phyloP scores from a whole-genome alignment of 352 stramenopile species.

The Phytophthora ohioensis region DNA sequence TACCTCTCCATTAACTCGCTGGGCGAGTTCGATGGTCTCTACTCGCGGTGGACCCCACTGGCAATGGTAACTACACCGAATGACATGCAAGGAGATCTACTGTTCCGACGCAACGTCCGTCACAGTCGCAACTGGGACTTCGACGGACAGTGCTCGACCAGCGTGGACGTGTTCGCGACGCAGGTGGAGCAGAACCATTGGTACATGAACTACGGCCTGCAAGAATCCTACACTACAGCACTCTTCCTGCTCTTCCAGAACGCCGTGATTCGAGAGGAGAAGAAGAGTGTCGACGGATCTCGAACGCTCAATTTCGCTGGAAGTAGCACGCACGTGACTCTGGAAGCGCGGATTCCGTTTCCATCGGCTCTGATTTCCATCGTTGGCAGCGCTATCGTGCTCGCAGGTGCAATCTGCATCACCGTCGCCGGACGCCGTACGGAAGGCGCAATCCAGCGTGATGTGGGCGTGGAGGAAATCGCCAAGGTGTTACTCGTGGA shows the following conservation, averaged over 20 bases:
- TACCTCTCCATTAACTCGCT: conserved; percentile 45
- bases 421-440: conserved; percentile 26
- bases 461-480: conserved; percentile 45
- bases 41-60: conserved; percentile 52
- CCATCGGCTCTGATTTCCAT: conserved; percentile 45
- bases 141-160: conserved; percentile 48
- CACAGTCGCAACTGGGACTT: conserved; percentile 32
- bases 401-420: conserved; percentile 24
- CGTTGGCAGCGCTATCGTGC: conserved; percentile 28
- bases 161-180: conserved; percentile 45
- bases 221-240: conserved; percentile 57
- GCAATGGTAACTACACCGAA: conserved; percentile 44
- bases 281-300: conserved; percentile 24
- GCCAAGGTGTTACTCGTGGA: conserved; percentile 54
- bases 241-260: conserved; percentile 73
- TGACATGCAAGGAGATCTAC: conserved; percentile 45
- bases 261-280: conserved; percentile 44
- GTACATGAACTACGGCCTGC: conserved; percentile 54
- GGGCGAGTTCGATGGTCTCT: conserved; percentile 46
- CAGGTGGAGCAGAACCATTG: conserved; percentile 54
- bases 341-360: conserved; percentile 50
- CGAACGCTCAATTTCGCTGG: conserved; percentile 48
- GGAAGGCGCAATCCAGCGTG: conserved; percentile 30
- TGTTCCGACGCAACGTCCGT: conserved; percentile 43
- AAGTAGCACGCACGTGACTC: conserved; percentile 38